Percentiles rank a stretch among this genome's conserved stretches.
Conservation (phyloP, 805 yeast genomes). For the Candida golubevii region DNA sequence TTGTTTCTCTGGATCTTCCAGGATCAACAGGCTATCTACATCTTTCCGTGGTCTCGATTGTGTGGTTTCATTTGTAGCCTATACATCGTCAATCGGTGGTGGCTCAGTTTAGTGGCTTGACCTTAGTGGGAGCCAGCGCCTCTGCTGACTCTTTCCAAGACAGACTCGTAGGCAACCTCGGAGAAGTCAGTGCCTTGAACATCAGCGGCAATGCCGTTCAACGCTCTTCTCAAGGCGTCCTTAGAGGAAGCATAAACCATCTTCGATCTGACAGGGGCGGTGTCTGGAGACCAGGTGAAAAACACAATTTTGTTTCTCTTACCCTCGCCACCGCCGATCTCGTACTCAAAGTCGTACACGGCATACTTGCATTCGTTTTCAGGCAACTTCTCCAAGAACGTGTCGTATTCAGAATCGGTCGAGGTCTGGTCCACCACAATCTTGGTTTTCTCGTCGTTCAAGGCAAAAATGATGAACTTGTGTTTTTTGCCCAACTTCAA, state of each 20-base stretch:
- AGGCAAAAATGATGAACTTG: constrained; percentile 76
- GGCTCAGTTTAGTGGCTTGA: neutral
- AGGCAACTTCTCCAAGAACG: constrained; percentile 82
- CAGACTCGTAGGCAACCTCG: constrained; percentile 93
- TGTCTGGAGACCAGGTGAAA: constrained; percentile 95
- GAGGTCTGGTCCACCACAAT: constrained; percentile 88
- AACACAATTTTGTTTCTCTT: constrained; percentile 74
- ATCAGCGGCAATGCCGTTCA: constrained; percentile 91
- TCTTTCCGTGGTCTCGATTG: no score
- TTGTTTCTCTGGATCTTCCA: no score
- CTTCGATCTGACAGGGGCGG: constrained; percentile 91
- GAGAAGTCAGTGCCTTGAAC: constrained; percentile 97
- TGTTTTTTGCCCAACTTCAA: constrained; percentile 88
- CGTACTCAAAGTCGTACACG: constrained; percentile 94
- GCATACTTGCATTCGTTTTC: constrained; percentile 97
- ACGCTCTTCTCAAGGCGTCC: constrained; percentile 95
- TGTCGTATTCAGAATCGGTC: constrained; percentile 69
- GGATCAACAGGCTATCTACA: no score
- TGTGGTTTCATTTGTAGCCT: neutral
- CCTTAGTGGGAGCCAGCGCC: constrained; percentile 52
- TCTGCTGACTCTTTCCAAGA: constrained; percentile 82
- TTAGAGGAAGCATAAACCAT: constrained; percentile 99
- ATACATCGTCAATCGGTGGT: neutral
- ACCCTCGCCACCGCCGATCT: constrained; percentile 85
- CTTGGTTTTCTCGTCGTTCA: constrained; percentile 84